Conservation (phyloP, 1,139 yeast species). For the Pichia inconspicua region DNA sequence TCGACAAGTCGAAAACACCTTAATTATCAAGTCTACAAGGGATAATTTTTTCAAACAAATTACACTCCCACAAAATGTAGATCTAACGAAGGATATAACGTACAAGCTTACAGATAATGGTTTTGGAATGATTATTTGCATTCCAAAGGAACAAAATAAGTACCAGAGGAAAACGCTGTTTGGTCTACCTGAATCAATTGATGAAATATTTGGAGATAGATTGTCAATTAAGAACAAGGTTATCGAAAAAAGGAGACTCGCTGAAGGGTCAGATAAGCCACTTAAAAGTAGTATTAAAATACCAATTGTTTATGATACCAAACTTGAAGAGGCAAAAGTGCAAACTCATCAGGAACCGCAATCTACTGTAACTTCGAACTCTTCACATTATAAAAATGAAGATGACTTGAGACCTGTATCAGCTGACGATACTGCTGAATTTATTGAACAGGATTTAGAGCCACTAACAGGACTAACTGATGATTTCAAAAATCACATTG, state of each 20-base stretch:
- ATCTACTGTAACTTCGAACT: no score
- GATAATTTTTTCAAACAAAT: conserved; percentile 15
- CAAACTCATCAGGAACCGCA: not conserved
- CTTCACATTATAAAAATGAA: no score
- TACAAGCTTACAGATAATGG: conserved; percentile 13
- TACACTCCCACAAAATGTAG: conserved; percentile 14
- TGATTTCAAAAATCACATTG: no score
- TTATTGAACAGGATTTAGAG: not conserved
- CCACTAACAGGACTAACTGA: not conserved
- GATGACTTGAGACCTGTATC: not conserved
- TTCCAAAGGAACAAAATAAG: conserved; percentile 10
- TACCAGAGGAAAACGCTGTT: conserved; percentile 3
- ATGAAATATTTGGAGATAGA: not conserved
- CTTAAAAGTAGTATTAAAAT: not conserved
- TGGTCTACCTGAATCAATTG: conserved; percentile 5
- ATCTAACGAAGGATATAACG: conserved; percentile 7
- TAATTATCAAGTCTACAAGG: conserved; percentile 12
- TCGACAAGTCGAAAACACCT: conserved; percentile 7
- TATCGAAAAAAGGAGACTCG: not conserved
- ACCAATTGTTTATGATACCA: not conserved
- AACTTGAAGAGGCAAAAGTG: not conserved
- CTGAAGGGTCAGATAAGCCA: not conserved
- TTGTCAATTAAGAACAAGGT: not conserved
- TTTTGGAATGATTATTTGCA: conserved; percentile 9
- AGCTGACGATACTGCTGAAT: not conserved